Base-by-base conservation (phyloP, 2,329 filamentous ascomycete genomes). In the Aspergillus vadensis region DNA sequence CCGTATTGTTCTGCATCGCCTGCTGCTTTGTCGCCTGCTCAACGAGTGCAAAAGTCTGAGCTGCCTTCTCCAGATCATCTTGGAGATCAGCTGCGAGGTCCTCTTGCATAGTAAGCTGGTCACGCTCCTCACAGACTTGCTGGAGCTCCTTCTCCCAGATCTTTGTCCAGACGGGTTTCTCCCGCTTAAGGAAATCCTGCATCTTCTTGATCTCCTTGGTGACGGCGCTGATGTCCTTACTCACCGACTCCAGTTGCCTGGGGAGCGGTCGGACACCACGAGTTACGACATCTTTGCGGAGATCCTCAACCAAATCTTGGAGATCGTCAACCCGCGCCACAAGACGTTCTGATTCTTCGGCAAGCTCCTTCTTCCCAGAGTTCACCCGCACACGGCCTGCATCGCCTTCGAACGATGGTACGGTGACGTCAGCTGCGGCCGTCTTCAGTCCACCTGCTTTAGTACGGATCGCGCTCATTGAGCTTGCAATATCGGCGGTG, bases 1-100 rank as follows among this genome's bases (percentile, higher is more conserved):
- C 72, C 44, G 74, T 69, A 7, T 78, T 77, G 5, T 85, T 84
- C 74, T 96, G 91, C 77, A 96, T 71, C 58, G 85, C 91, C 74
- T 99, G 95, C 78, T 98, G 92, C 79, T 96, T 97, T n/a, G 93
- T 98, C 8, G 95, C 95, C 78, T 98, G 91, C 77, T 99, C 95
- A 15, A 99, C 95, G 0, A 99, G 85, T 23, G 91, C 90, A 72
- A 99, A 97, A 0, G 95, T 98, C 76, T 96, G 90, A 0, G 88
- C 88, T 1, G 94, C 93, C 79, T 98, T 97, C 74, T 98, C 93
- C 50, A 99, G 82, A 79, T 99, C 95, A 72, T 97, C 93, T 71
- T 95, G 88, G 64, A 99, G 80, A 80, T 99, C 95, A 48, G 93
- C 87, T 65, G 94, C 89, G 64, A 99, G 85, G 69, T 98, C 95